Base-by-base conservation (phyloP, 2,329 filamentous ascomycete genomes). In the Alternaria alternata region DNA sequence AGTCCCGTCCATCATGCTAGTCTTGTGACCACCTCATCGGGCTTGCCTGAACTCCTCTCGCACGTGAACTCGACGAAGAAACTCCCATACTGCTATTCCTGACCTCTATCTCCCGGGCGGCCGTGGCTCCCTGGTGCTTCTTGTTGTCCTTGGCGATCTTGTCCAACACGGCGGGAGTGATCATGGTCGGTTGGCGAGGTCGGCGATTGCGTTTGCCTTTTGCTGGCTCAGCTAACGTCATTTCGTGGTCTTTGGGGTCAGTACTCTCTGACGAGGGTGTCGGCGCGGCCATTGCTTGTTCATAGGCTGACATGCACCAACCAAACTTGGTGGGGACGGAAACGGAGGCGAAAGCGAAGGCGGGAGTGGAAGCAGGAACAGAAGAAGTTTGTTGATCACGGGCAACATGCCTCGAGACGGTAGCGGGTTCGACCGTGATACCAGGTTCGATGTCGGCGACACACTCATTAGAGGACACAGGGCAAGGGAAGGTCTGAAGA, bases 1-100 rank as follows among this genome's bases (percentile, higher is more conserved):
- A 7, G 7, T n/a, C 5, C 20, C 46, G 1, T 48, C 20, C 20
- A 24, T 5, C 4, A 6, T 18, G 22, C 30, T 28, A 60, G 12
- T 60, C 41, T 28, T 60, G 53, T 12, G 47, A 57, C 57, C 57
- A 60, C 14, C 54, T 39, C 8, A 60, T 48, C 7, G 57, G 57
- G 8, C 51, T 57, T n/a, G 57, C 57, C 3, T 41, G 46, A 34
- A 36, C 20, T 3, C 20, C 41, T 2, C 32, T 34, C 5, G 12
- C 20, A 42, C 26, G 24, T 1, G 43, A 4, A 14, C 7, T 16
- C 7, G 54, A 41, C 9, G 36, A 28, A 20, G 32, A 26, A 28
- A 28, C 28, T 14, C 22, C 11, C 16, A 7, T 28, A 16, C 18
- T 28, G 12, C 2, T 24, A 28, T 32, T 41, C n/a, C 42, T 44